Conservation (phyloP, 805 yeast genomes). For the Lachancea mirantina region DNA sequence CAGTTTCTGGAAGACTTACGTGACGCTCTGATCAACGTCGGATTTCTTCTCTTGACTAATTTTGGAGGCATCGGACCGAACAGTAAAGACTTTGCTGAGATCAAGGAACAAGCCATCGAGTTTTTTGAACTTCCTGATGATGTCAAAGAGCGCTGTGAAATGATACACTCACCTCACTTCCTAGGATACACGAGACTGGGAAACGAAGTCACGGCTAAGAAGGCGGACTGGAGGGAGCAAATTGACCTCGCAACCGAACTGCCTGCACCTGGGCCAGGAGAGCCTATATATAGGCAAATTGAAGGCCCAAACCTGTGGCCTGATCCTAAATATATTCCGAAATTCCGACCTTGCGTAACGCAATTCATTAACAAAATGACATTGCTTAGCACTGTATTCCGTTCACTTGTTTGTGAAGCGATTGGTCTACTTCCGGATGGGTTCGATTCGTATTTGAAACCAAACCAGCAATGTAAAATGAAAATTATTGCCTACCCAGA, state of each 20-base stretch:
- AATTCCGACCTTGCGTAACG: constrained; percentile 37
- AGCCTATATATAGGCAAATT: constrained; percentile 39
- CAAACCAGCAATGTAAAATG: constrained; percentile 45
- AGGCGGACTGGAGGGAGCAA: constrained; percentile 55
- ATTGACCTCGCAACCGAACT: constrained; percentile 51
- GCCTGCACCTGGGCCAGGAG: constrained; percentile 33
- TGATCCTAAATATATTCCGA: constrained; percentile 35
- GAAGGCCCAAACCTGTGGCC: constrained; percentile 58
- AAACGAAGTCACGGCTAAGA: constrained; percentile 48
- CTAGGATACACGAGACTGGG: constrained; percentile 52
- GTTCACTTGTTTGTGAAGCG: constrained; percentile 47
- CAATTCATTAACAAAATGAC: constrained; percentile 42
- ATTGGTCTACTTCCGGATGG: constrained; percentile 41
- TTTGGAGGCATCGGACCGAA: constrained; percentile 35
- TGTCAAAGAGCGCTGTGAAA: constrained; percentile 41
- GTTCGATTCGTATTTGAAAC: constrained; percentile 44
- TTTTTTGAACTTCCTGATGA: constrained; percentile 43
- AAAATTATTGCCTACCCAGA: constrained; percentile 54
- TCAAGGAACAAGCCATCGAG: constrained; percentile 35
- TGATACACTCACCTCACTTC: constrained; percentile 52
- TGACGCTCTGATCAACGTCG: constrained; percentile 48
- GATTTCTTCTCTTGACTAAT: constrained; percentile 44
- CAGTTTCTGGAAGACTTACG: constrained; percentile 32
- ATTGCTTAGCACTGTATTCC: constrained; percentile 35
- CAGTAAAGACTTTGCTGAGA: constrained; percentile 32